A percentile compares a stretch with the other conserved stretches of the same genome.
Conservation (phyloP, 129 eudicot genomes). For the Gnaphalium uliginosum region DNA sequence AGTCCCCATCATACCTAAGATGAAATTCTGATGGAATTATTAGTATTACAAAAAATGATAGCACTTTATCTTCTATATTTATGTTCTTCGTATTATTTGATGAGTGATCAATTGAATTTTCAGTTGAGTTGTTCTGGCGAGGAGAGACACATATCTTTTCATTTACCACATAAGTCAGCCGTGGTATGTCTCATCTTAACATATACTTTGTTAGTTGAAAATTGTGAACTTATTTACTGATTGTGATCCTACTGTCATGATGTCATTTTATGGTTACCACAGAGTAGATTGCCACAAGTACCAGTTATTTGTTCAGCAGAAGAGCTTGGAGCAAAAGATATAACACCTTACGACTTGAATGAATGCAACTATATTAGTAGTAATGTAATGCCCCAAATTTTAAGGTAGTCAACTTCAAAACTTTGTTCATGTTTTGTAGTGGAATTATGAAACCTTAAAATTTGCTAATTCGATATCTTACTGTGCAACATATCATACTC, state of each 20-base stretch:
- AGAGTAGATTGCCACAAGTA: conserved; percentile 64
- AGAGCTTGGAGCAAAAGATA: conserved; percentile 71
- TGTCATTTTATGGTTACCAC: conserved; percentile 24
- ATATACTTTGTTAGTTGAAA: background rate
- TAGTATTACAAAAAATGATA: background rate
- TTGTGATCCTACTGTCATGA: conserved; percentile 10
- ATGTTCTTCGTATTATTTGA: conserved; percentile 16
- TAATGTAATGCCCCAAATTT: conserved; percentile 58
- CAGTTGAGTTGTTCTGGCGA: conserved; percentile 54
- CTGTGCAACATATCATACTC: background rate
- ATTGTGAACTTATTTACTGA: background rate
- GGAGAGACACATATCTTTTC: conserved; percentile 62
- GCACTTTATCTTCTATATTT: conserved; percentile 4
- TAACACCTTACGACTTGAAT: conserved; percentile 66
- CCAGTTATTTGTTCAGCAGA: conserved; percentile 72
- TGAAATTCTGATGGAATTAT: background rate
- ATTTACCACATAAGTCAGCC: conserved; percentile 44
- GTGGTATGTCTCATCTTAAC: conserved; percentile 45
- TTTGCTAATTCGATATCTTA: background rate
- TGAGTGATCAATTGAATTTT: conserved; percentile 23
- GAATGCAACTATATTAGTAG: conserved; percentile 56
- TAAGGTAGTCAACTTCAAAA: conserved; percentile 52
- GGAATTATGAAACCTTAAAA: background rate
- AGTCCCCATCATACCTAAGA: background rate
- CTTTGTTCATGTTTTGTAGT: background rate